These are phyloP conservation scores for Leishmania tropica DNA, from an alignment of 208 protist genomes.

Conservation along the genomic window DNA sequence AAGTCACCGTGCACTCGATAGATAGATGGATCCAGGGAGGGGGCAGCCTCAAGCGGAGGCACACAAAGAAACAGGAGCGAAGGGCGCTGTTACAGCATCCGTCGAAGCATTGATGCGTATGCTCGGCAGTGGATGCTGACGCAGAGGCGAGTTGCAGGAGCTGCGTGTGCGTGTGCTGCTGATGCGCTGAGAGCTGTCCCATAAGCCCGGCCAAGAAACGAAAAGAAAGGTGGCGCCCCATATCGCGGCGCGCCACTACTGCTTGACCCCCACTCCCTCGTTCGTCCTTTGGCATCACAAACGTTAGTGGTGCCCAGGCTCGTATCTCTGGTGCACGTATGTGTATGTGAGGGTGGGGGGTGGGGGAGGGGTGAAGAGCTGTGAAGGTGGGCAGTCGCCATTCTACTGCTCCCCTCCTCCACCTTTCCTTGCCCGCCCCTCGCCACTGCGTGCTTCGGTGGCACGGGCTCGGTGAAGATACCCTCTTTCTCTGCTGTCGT, in stretches of 20 bases:
- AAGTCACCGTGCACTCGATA: not conserved
- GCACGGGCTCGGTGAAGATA: not conserved
- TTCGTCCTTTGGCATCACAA: not conserved
- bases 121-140: not conserved
- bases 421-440: not conserved
- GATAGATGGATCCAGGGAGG: not conserved
- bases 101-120: not conserved
- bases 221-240: not conserved
- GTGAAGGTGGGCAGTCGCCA: not conserved
- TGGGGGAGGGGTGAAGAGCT: not conserved
- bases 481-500: not conserved
- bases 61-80: not conserved
- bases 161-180: not conserved
- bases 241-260: not conserved
- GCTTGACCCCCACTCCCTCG: not conserved
- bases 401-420: not conserved
- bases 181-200: not conserved
- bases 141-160: not conserved
- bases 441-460: not conserved
- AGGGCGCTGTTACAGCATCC: not conserved
- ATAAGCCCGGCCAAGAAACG: not conserved
- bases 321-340: not conserved
- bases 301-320: not conserved
- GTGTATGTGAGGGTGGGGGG: not conserved
- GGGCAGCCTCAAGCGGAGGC: not conserved